These are phyloP conservation scores for Selaginella moellendorffii DNA, from an alignment of 75 land plant genomes.

Conservation along the genomic window DNA sequence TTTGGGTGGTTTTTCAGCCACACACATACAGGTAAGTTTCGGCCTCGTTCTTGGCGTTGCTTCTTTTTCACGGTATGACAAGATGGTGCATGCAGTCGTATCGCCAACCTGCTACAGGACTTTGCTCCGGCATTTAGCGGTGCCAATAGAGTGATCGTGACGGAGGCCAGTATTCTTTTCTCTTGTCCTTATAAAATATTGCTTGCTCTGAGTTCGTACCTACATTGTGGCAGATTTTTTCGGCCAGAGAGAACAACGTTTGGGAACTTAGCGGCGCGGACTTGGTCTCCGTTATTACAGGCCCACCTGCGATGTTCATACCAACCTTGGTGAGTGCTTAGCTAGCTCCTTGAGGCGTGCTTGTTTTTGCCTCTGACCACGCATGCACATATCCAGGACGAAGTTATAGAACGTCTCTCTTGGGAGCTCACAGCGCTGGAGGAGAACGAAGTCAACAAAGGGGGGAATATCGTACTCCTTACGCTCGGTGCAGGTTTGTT, in stretches of 20 bases:
- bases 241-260: constrained; percentile 32
- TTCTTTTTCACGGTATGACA: too few species aligned
- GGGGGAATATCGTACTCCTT: constrained; percentile 16
- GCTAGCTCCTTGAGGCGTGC: too few species aligned
- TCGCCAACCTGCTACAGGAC: constrained; percentile 32
- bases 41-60: too few species aligned
- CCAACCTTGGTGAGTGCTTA: constrained; percentile 36
- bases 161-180: constrained; percentile 44
- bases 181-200: too few species aligned
- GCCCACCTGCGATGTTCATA: constrained; percentile 40
- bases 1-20: constrained; percentile 61
- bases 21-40: constrained; percentile 51
- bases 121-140: constrained; percentile 36
- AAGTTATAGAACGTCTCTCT: constrained; percentile 15
- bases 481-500: constrained; percentile 25
- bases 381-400: too few species aligned
- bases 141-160: constrained; percentile 47
- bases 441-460: constrained; percentile 9
- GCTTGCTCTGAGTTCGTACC: too few species aligned
- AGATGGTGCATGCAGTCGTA: constrained; percentile 26
- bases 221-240: constrained; percentile 53
- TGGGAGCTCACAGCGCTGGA: constrained; percentile 15
- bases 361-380: too few species aligned
- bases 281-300: constrained; percentile 28
- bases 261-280: constrained; percentile 35